A percentile compares a stretch with the other conserved stretches of the same genome.
Evolutionary conservation across 2,329 filamentous ascomycete species (phyloP).

Genomic region (Fusarium sp.): DNA sequence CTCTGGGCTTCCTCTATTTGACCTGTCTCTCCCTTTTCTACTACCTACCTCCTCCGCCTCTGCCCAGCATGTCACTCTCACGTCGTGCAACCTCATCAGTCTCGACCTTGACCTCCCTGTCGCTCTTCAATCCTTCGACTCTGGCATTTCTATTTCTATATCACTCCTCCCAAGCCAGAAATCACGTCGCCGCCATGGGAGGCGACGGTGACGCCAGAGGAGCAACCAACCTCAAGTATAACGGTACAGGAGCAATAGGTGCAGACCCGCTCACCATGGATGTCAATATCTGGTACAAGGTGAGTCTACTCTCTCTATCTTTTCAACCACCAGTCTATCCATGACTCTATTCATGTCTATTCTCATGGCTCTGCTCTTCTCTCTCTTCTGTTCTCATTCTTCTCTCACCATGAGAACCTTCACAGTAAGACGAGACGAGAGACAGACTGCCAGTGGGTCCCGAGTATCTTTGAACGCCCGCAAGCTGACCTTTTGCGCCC

Average conservation of each 20-base stretch:
- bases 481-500: constrained; percentile 48
- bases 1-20: constrained; percentile 15
- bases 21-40: constrained; percentile 5
- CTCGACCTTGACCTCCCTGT: constrained; percentile 8
- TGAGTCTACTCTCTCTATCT: constrained; percentile 52
- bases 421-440: constrained; percentile 1
- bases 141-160: constrained; percentile 32
- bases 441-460: constrained; percentile 27
- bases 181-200: constrained; percentile 35
- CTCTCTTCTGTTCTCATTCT: constrained; percentile 2
- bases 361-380: neutral
- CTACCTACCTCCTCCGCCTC: neutral
- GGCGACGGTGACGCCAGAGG: constrained; percentile 57
- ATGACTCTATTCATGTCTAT: neutral
- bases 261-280: constrained; percentile 75
- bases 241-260: constrained; percentile 72
- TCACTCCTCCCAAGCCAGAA: constrained; percentile 35
- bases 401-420: neutral
- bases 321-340: neutral
- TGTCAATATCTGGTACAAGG: constrained; percentile 83
- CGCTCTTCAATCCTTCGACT: constrained; percentile 6
- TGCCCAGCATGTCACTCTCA: constrained; percentile 20
- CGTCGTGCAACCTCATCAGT: constrained; percentile 8
- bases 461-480: constrained; percentile 33
- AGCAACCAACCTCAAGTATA: constrained; percentile 65